Evolutionary conservation across 169 alveolate species (phyloP), one percentile per base, ranked within the genome.

Genomic region (Plasmodium billcollinsi): DNA sequence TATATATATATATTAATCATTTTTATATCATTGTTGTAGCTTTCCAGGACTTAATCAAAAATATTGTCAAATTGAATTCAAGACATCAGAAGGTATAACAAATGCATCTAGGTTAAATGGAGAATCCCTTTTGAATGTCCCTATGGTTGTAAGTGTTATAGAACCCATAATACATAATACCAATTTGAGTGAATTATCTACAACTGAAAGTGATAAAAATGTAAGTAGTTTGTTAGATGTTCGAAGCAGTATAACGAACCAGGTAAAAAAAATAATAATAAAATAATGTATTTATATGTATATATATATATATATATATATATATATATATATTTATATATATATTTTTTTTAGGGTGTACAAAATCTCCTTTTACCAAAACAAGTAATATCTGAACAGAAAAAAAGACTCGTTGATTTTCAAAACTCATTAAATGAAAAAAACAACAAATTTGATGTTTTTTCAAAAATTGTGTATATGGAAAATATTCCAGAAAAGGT

Each of bases 11-110:
- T 33, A 33, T 2, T 26, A n/a, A 52, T n/a, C 20, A 56, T 15
- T 50, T 15, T 58, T 2, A n/a, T 61, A 14, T 56, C 9, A 3
- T 12, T 5, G 14, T 21, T 11, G 6, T 61, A 90, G 94, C 26
- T 90, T 74, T 20, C 92, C 89, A 7, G 94, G 94, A 20, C 71
- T 11, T 47, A 71, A 74, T 56, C 89, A 89, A 39, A 75, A 83
- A 74, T 90, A 90, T 66, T 90, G 90, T 12, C 90, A 74, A 85
- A 80, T 90, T 7, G 94, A 90, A 58, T 90, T 90, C 59, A 90
- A 90, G 26, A 83, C 75, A 52, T 90, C 92, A 20, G 90, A 88
- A 49, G 94, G 94, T 4, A 83, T 90, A 78, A 86, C 92, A 18
- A 83, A 83, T 63, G 90, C 91, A 2, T 73, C 94, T 15, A 58